These are phyloP conservation scores for Rubroboletus satanas DNA, from an alignment of 768 basidiomycete species.

Conservation along the genomic window DNA sequence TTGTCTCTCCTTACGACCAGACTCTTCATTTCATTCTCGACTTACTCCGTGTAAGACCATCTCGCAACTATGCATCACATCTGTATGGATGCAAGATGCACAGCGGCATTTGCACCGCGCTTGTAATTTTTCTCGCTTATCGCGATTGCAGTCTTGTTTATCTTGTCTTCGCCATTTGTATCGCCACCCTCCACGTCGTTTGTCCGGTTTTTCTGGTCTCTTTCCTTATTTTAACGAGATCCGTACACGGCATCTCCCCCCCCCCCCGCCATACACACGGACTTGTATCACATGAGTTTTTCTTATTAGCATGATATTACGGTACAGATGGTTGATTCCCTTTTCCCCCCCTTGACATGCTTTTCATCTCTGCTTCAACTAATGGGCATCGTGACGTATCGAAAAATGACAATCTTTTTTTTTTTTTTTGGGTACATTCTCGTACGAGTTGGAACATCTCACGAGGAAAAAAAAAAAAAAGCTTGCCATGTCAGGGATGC, in stretches of 20 bases:
- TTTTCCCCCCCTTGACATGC: not conserved
- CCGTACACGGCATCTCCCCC: not conserved
- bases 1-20: too few relatives aligned
- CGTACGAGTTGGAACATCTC: too few relatives aligned
- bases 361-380: not conserved
- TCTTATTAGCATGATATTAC: not conserved
- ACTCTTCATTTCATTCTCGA: not conserved
- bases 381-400: not conserved
- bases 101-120: too few relatives aligned
- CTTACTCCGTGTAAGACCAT: not conserved
- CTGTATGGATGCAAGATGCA: not conserved
- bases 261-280: not conserved
- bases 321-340: not conserved
- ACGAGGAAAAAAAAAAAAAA: too few relatives aligned
- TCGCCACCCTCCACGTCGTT: not conserved
- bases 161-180: not conserved
- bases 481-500: too few relatives aligned
- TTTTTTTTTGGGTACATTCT: too few relatives aligned
- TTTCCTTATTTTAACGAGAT: not conserved
- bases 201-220: not conserved
- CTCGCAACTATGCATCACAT: not conserved
- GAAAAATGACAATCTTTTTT: too few relatives aligned
- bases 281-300: not conserved
- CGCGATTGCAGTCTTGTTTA: not conserved
- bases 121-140: conserved; percentile 1